Percentiles rank a stretch among this genome's conserved stretches.
phyloP scores from a whole-genome alignment of 495 filamentous ascomycete species.

The Penicillium atrosanguineum region DNA sequence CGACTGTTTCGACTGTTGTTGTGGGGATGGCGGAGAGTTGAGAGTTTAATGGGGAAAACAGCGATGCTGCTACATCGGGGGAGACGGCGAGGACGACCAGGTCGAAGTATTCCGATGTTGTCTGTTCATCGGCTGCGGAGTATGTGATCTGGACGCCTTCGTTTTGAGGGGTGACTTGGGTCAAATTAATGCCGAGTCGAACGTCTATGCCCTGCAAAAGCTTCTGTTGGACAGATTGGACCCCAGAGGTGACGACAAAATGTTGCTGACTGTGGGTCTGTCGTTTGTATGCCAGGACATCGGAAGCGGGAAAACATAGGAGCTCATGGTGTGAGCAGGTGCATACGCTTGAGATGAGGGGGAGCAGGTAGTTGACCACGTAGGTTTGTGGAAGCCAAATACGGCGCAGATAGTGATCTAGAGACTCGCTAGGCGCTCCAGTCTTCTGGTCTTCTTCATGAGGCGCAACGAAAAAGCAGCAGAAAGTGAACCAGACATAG shows the following conservation, averaged over 20 bases:
- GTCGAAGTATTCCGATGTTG: constrained; percentile 27
- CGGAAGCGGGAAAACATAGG: constrained; percentile 48
- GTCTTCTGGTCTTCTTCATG: constrained; percentile 3
- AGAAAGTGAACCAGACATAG: constrained; percentile 48
- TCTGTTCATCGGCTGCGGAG: constrained; percentile 6
- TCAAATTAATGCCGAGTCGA: constrained; percentile 17
- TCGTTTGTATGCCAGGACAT: constrained; percentile 46
- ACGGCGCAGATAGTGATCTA: constrained; percentile 42
- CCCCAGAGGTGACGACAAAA: constrained; percentile 47
- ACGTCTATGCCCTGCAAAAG: constrained; percentile 29
- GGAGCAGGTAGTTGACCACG: constrained; percentile 45
- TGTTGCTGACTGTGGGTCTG: constrained; percentile 45
- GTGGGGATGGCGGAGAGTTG: constrained; percentile 6
- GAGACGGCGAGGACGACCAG: constrained; percentile 45
- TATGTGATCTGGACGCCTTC: constrained; percentile 11
- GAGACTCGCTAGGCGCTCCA: constrained; percentile 28
- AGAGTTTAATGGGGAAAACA: constrained; percentile 19
- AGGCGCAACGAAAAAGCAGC: constrained; percentile 44
- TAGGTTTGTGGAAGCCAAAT: constrained; percentile 46
- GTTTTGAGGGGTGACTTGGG: constrained; percentile 10
- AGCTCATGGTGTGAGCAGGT: constrained; percentile 53
- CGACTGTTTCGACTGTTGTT: constrained; percentile 7
- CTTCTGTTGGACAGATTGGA: constrained; percentile 41
- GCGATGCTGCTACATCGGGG: constrained; percentile 36
- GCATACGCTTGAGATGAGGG: constrained; percentile 49